Evolutionary conservation across 2,329 filamentous ascomycete genomes (phyloP).

Genomic region (Claviceps digitariae): DNA sequence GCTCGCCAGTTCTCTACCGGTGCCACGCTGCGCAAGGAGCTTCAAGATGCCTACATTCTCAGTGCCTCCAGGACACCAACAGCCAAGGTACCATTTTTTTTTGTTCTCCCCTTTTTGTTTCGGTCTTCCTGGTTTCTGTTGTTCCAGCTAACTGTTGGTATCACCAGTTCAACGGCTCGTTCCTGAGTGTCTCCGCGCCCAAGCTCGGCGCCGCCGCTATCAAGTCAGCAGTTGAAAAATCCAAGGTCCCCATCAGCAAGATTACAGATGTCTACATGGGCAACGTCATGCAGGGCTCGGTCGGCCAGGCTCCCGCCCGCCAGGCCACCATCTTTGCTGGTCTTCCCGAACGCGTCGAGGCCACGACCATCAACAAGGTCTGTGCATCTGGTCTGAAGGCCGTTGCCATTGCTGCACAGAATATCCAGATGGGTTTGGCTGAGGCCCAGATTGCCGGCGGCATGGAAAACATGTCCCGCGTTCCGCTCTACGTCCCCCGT

Average conservation of each 20-base stretch:
- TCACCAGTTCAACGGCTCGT: slow-evolving; percentile 80
- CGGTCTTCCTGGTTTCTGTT: background rate
- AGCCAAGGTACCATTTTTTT: slow-evolving; percentile 51
- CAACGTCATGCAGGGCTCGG: slow-evolving; percentile 72
- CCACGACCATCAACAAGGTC: slow-evolving; percentile 94
- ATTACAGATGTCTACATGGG: slow-evolving; percentile 96
- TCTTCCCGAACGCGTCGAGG: slow-evolving; percentile 67
- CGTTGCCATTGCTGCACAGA: slow-evolving; percentile 78
- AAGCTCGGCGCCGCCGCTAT: slow-evolving; percentile 82
- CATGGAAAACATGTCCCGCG: slow-evolving; percentile 95
- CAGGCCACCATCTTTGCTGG: slow-evolving; percentile 86
- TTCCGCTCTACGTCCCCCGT: slow-evolving; percentile 80
- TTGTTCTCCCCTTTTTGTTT: background rate
- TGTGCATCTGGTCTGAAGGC: slow-evolving; percentile 93
- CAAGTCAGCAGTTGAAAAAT: slow-evolving; percentile 79
- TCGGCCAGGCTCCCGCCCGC: slow-evolving; percentile 83
- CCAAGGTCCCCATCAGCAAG: slow-evolving; percentile 63
- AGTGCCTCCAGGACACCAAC: slow-evolving; percentile 83
- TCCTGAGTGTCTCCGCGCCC: slow-evolving; percentile 71
- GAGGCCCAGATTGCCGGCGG: slow-evolving; percentile 86
- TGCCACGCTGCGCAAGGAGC: slow-evolving; percentile 42
- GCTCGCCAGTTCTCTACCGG: slow-evolving; percentile 34
- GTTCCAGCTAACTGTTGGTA: background rate
- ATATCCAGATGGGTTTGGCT: slow-evolving; percentile 81
- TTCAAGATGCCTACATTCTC: slow-evolving; percentile 87